Conservation (phyloP, 2,329 filamentous ascomycete genomes). For the Xenoacremonium recifei region DNA sequence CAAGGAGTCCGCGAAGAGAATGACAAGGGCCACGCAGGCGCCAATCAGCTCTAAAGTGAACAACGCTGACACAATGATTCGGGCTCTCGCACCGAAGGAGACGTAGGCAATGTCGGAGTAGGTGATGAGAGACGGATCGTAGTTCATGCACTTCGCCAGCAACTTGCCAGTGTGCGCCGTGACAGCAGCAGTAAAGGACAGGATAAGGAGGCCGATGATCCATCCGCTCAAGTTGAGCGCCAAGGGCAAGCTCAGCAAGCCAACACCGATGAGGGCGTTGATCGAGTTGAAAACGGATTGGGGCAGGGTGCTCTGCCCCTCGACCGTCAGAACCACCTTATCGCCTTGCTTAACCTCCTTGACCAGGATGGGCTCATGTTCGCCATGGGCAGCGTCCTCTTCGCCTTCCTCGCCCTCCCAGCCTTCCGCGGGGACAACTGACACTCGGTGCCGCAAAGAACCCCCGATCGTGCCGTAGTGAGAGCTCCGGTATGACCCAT, state of each 20-base stretch:
- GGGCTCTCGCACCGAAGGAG: slow-evolving; percentile 80
- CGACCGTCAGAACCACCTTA: slow-evolving; percentile 77
- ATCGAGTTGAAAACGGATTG: slow-evolving; percentile 97
- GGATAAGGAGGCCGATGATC: slow-evolving; percentile 75
- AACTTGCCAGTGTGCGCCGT: slow-evolving; percentile 86
- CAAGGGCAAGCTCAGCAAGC: slow-evolving; percentile 83
- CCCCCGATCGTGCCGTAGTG: slow-evolving; percentile 53
- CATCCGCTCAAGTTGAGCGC: slow-evolving; percentile 86
- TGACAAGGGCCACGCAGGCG: slow-evolving; percentile 83
- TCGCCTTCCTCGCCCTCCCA: slow-evolving; percentile 35
- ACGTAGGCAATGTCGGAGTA: slow-evolving; percentile 93
- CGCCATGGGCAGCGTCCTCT: slow-evolving; percentile 45
- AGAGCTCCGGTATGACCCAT: slow-evolving; percentile 51
- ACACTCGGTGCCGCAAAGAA: slow-evolving; percentile 37
- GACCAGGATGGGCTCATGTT: slow-evolving; percentile 75
- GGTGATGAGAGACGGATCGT: slow-evolving; percentile 82
- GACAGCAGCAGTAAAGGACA: slow-evolving; percentile 69
- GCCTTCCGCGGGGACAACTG: slow-evolving; percentile 42
- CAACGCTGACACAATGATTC: slow-evolving; percentile 77
- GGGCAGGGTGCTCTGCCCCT: slow-evolving; percentile 91
- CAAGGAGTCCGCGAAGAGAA: slow-evolving; percentile 91
- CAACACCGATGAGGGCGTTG: slow-evolving; percentile 88
- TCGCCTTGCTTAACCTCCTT: slow-evolving; percentile 89
- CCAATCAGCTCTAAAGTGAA: slow-evolving; percentile 87
- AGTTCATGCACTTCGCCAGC: slow-evolving; percentile 83